These are phyloP conservation scores for Chrysoporthe cubensis DNA, from an alignment of 2,329 filamentous ascomycete species.

Conservation along the genomic window DNA sequence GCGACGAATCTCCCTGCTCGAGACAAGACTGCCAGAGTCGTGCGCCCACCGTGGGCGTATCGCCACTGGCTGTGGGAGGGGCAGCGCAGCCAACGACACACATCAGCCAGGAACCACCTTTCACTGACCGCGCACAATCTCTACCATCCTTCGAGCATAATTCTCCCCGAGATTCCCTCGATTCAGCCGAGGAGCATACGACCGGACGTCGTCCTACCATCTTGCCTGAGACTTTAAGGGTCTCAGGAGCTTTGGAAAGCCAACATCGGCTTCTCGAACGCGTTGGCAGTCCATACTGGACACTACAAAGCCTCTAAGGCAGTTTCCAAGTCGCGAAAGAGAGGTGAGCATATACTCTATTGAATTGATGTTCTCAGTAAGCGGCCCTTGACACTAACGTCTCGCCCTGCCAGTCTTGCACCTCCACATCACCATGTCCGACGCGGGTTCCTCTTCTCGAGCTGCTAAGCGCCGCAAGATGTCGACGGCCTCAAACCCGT, in stretches of 20 bases:
- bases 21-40: neutral
- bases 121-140: neutral
- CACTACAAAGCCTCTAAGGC: neutral
- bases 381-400: neutral
- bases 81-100: neutral
- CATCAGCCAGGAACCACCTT: neutral
- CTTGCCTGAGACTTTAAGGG: neutral
- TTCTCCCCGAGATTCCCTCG: neutral
- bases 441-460: neutral
- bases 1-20: neutral
- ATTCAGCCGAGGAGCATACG: neutral
- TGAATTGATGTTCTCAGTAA: neutral
- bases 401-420: neutral
- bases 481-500: slow-evolving; percentile 13
- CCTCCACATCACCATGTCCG: slow-evolving; percentile 18
- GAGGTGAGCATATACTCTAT: neutral
- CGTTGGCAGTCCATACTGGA: no score
- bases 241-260: no score
- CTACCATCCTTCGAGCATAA: neutral
- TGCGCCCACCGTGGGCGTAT: neutral
- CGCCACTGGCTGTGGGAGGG: neutral
- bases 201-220: neutral
- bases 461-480: slow-evolving; percentile 28
- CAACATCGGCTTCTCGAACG: no score
- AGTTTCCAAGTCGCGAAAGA: neutral